Evolutionary conservation across 257 asterid genomes (phyloP).

Genomic region (Solanum chaucha): DNA sequence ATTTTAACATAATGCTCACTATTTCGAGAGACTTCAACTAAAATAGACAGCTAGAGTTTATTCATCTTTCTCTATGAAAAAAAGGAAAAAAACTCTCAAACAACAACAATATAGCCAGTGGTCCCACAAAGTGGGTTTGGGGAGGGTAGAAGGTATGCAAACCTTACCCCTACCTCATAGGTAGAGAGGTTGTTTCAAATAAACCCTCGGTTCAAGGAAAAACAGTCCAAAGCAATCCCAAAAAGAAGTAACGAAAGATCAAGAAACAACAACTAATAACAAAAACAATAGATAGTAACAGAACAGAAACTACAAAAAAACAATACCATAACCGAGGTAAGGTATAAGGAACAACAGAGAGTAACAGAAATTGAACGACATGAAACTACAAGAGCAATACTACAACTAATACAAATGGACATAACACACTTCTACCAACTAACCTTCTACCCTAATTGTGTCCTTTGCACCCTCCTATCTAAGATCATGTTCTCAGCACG

Average conservation of each 20-base stretch:
- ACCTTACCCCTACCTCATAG: not conserved
- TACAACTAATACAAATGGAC: not conserved
- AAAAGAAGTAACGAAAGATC: not conserved
- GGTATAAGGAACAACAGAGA: too few relatives aligned
- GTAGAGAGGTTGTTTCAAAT: not conserved
- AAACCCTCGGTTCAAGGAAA: not conserved
- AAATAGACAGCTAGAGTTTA: not conserved
- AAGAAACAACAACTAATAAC: not conserved
- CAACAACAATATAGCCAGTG: not conserved
- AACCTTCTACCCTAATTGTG: not conserved
- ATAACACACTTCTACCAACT: not conserved
- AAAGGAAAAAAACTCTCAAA: not conserved
- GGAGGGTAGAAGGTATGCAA: not conserved
- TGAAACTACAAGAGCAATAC: not conserved
- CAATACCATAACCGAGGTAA: too few relatives aligned
- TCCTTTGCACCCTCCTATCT: not conserved
- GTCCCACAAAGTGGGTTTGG: not conserved
- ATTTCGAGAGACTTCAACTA: not conserved
- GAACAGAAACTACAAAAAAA: not conserved
- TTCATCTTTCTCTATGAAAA: not conserved
- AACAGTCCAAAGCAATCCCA: not conserved
- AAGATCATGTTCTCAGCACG: not conserved
- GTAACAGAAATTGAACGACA: not conserved
- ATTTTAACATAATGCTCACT: not conserved
- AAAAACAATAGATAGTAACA: not conserved